Evolutionary conservation across 1,284 basidiomycete genomes (phyloP), one percentile per base, ranked within the genome.

Genomic region (Neonothopanus nambi): DNA sequence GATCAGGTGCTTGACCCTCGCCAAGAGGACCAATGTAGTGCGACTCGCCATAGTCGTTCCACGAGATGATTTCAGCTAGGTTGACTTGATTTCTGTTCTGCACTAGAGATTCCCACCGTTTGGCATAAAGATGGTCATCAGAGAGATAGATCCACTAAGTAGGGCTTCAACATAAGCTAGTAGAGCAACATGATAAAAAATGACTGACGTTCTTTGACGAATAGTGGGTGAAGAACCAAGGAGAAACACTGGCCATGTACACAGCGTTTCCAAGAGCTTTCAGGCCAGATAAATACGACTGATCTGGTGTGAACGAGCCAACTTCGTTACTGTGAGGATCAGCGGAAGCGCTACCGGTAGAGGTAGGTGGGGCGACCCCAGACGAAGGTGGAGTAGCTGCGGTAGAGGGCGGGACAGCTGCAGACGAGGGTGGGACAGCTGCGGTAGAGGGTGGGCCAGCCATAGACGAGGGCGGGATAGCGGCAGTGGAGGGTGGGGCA

Each of bases 191-290:
- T 28, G 20, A 33, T 13, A 28, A 45, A 33, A 28, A 17, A 26
- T 9, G 4, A 20, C 12, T 61, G 57, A 90, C 90, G 68, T 93
- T 93, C 74, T 94, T 93, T 74, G 93, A 84, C 24, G 80, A 72
- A 61, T 85, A 89, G 61, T 89, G 87, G 7, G 91, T 92, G 75
- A 87, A 93, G 75, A 93, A 93, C 79, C 81, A 84, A 42, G 88
- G 84, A 15, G 85, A 83, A 23, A 87, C 79, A 21, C 79, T 68
- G 6, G 50, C 55, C 39, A 56, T 52, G 23, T 56, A 56, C 2
- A 53, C 38, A 3, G 46, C 7, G 20, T 30, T 23, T 20, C n/a
- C 18, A 54, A 84, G 67, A 3, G 66, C 70, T 17, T 68, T 57
- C 30, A 33, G 13, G 13, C 30, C 30, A 9, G 30, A 33, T 3